Evolutionary conservation across 768 basidiomycete species (phyloP), one percentile per base, ranked within the genome.

Genomic region (Clavulina sp.): DNA sequence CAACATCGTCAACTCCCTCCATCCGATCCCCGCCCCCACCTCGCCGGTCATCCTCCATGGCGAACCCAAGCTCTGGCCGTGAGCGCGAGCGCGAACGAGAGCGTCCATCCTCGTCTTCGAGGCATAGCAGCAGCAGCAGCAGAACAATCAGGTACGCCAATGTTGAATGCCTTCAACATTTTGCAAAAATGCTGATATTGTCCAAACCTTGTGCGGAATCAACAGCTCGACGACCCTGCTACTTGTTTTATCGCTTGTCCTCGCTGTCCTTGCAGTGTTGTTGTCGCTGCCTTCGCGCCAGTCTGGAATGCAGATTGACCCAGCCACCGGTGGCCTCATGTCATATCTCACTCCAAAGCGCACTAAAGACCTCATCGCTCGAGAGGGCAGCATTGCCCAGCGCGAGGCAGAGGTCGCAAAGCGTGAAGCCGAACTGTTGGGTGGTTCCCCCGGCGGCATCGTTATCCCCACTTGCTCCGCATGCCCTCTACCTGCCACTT

Each of bases 221-320:
- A 9, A 9, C 19, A 46, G 43, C 5, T 88, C 86, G 13, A 89
- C 86, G 0, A 89, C 86, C 13, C 78, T 89, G 30, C 74, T 89
- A 49, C 79, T 89, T 31, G 81, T 88, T 48, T 73, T 89, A 38
- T 88, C 86, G 7, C 78, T 89, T 31, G 76, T 89, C 47, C 71
- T 89, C 26, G 86, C 85, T 32, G 84, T 87, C 23, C 73, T 89
- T n/a, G 85, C 86, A 3, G 78, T 89, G 60, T 87, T 89, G 84
- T 76, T 89, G 24, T 86, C 86, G 2, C 72, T 89, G 3, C 86
- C 86, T 1, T 77, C 78, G 0, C 52, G 55, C 19, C 73, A 86
- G 18, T 84, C 86, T 4, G 78, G 87, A 59, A 72, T 87, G 2
- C 83, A 85, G 0, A 75, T 76, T 0, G 68, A 71, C 41, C 67